Conservation (phyloP, 345 rosid species). For the Camelina hispida region DNA sequence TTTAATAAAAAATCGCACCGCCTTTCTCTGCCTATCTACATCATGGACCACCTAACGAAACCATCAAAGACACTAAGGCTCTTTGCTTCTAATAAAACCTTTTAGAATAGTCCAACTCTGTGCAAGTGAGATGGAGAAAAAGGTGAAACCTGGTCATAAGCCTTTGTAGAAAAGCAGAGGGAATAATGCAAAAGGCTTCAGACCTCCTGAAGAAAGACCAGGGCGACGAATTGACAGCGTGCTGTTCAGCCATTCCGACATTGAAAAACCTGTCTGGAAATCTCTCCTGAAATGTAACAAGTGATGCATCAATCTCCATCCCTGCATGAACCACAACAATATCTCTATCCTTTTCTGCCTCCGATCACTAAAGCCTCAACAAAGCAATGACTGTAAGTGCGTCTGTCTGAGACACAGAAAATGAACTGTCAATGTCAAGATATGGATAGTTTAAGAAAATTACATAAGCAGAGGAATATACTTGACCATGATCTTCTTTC, state of each 20-base stretch:
- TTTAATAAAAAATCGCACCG: constrained; percentile 83
- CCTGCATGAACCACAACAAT: constrained; percentile 85
- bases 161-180: constrained; percentile 92
- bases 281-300: constrained; percentile 65
- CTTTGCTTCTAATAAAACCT: constrained; percentile 5
- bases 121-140: not conserved
- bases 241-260: constrained; percentile 96
- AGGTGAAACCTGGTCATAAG: constrained; percentile 85
- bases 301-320: constrained; percentile 72
- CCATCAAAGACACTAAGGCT: constrained; percentile 22
- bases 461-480: constrained; percentile 26
- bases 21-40: constrained; percentile 85
- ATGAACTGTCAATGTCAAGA: constrained; percentile 8
- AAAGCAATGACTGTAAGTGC: constrained; percentile 83
- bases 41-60: constrained; percentile 76
- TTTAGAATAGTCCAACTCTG: not conserved
- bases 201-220: constrained; percentile 88
- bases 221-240: constrained; percentile 97
- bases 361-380: constrained; percentile 73
- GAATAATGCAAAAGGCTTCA: constrained; percentile 94
- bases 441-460: constrained; percentile 18
- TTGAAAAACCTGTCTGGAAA: constrained; percentile 79
- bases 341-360: constrained; percentile 86
- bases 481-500: constrained; percentile 48
- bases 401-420: constrained; percentile 48